Evolutionary conservation across 768 basidiomycete species (phyloP).

Genomic region (Dioszegia aurantiaca): DNA sequence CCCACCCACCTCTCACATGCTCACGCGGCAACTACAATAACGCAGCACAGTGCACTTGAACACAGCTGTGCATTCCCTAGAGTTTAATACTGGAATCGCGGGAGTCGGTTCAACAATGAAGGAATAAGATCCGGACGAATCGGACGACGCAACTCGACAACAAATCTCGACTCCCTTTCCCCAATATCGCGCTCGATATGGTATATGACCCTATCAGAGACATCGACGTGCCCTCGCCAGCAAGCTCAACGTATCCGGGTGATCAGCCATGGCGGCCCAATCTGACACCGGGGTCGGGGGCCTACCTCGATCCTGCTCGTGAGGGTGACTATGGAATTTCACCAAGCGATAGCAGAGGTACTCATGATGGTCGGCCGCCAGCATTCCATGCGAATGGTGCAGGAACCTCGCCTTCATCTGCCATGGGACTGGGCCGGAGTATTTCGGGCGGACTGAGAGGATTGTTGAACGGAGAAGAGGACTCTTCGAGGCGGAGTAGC

Average conservation of each 20-base stretch:
- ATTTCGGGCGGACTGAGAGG: conserved; percentile 32
- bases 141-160: too few relatives aligned
- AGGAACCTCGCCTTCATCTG: conserved; percentile 13
- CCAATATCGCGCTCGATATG: conserved; percentile 24
- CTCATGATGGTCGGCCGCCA: conserved; percentile 14
- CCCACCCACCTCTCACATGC: not conserved
- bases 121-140: too few relatives aligned
- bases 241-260: conserved; percentile 13
- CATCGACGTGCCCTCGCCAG: conserved; percentile 41
- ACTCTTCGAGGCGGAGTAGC: conserved; percentile 23
- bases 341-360: not conserved
- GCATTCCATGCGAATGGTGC: conserved; percentile 14
- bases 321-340: not conserved
- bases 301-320: conserved; percentile 11
- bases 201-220: conserved; percentile 49
- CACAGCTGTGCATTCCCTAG: not conserved
- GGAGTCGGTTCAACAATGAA: too few relatives aligned
- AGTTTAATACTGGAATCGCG: too few relatives aligned
- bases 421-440: conserved; percentile 10
- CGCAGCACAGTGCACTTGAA: too few relatives aligned
- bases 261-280: conserved; percentile 1
- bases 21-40: too few relatives aligned
- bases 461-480: conserved; percentile 32
- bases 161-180: not conserved
- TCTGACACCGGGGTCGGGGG: conserved; percentile 14